Evolutionary conservation across 768 basidiomycete genomes (phyloP), one percentile per base, ranked within the genome.

Genomic region (Leucogyrophana mollusca): DNA sequence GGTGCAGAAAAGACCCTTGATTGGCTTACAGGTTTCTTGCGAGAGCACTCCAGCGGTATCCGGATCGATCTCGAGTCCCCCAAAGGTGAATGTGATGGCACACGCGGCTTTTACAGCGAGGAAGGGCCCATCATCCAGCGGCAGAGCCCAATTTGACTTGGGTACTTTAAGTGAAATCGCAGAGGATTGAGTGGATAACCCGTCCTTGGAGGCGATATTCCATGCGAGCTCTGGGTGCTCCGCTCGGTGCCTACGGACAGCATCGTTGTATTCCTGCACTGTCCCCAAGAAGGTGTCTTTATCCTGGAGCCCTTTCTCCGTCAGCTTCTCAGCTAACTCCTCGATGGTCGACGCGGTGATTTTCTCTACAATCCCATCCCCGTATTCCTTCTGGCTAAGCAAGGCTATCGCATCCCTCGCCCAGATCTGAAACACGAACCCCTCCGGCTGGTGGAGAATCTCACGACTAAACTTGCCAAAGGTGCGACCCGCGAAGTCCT

Each of bases 61-160:
- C 0, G 80, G 73, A 53, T 85, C 75, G 50, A 86, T 77, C 0
- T 73, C 77, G 2, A 87, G 59, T 1, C 85, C 85, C 0, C 85
- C 83, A 65, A 85, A 87, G 2, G 83, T 87, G 65, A 85, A 87
- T 1, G 85, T 85, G 44, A 85, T 76, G 5, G 83, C 85, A 64
- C 84, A 85, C 0, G 78, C 68, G 6, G 86, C 79, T 55, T 80
- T 83, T 24, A 87, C 80, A 2, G 83, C 84, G 58, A 85, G 64
- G 53, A 83, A 82, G 0, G 82, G 82, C 11, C 67, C 59, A 34
- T 72, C 51, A 30, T 78, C 73, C 18, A 87, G 62, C 4, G 76
- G 55, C 49, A 82, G 62, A 0, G 84, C 85, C 85, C 85, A 87
- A 54, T 86, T 85, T 0, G 82, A 79, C 60, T 87, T 87, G 9